Base-by-base conservation (phyloP, 2,329 filamentous ascomycete species). In the Colletotrichum navitas region DNA sequence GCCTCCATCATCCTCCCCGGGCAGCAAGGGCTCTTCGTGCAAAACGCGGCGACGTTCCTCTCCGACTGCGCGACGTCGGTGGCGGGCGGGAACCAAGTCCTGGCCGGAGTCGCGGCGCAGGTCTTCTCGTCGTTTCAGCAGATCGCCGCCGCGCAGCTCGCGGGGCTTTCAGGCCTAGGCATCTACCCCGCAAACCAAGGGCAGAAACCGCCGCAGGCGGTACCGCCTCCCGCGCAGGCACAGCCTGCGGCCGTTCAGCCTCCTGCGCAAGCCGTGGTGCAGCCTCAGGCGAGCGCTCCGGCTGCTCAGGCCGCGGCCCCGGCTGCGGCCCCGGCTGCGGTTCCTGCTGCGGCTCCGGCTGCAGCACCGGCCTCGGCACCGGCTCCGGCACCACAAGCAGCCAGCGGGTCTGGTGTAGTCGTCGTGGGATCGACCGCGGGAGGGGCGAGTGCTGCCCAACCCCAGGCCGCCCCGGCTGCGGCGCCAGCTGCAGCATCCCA, bases 1-100 rank as follows among this genome's bases (percentile, higher is more conserved):
- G 82, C 82, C 24, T 75, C 77, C 60, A 83, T 83, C 69, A 81
- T 83, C 68, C 74, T 82, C 34, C 76, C 80, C 3, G 74, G 75
- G 73, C 79, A 81, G 74, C 67, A 72, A 34, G 73, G 67, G 63
- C 75, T 82, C 26, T 79, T 83, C 51, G 79, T 83, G 24, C 79
- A 80, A 69, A 79, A 78, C 74, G 74, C 79, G 26, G 74, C 64
- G 58, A 75, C 76, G 36, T 80, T 83, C 72, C 75, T 76, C 62
- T 70, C 74, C 58, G 81, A 82, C 73, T 82, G 80, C 71, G 74
- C 76, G 12, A 77, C 78, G 59, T 79, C 76, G 45, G 73, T 73
- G n/a, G 70, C 66, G 32, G 69, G 60, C 66, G 18, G 67, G 73
- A 71, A 71, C 32, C 52, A 54, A 5, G 68, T 59, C 21, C 68